Base-by-base conservation (phyloP, 768 basidiomycete species). In the Hypsizygus marmoreus region DNA sequence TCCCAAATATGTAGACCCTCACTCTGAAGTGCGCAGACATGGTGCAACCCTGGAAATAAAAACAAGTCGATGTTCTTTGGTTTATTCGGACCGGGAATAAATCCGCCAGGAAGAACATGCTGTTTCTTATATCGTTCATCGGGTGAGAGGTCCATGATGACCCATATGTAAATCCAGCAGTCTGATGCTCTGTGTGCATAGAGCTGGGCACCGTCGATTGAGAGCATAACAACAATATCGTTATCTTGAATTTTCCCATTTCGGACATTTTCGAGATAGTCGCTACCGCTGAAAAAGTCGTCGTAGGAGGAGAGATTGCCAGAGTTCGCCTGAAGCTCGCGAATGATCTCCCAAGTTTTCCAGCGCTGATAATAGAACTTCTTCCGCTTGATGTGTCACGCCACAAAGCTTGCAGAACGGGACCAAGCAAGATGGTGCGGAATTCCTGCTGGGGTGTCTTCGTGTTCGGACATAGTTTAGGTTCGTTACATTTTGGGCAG, bases 91-190 rank as follows among this genome's bases (percentile, higher is more conserved):
- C 66, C 66, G 12, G 65, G 62, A 30, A 65, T 57, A 32, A 68
- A 45, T 6, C 50, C 52, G 2, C 56, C 62, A 10, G 60, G 61
- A 5, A 66, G 16, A 9, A 65, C 46, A 45, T 55, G 42, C 11
- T 46, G 33, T 25, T 60, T 59, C 28, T 63, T 63, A 43, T 62
- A 68, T 0, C 58, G 54, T 0, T 33, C 11, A 7, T 59, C 44
- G 0, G 66, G 68, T 6, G 43, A 25, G 8, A 58, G 55, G 41
- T 72, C 57, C 4, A 59, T 31, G 8, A 76, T 50, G 4, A 73
- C 44, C 72, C 74, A 76, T 6, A 76, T 67, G 20, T 45, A 61
- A 3, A 76, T 71, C 73, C 71, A 74, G 16, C 59, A 64, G 38
- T 75, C 71, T 0, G 73, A 77, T 23, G 56, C 45, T 51, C 75